A percentile compares a stretch with the other conserved stretches of the same genome.
These are phyloP conservation scores for Nemophila menziesii DNA, from an alignment of 257 asterid genomes.

Conservation along the genomic window DNA sequence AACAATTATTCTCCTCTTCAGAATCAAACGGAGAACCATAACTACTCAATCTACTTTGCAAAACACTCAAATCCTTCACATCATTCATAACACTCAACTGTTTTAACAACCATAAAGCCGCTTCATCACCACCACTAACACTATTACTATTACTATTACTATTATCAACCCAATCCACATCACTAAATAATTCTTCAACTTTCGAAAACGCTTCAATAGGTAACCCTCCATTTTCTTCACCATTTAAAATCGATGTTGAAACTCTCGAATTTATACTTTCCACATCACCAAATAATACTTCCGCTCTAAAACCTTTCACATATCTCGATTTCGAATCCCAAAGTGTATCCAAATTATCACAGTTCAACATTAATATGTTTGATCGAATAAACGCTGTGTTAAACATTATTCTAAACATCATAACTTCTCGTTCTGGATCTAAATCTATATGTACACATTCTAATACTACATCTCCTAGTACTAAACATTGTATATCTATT, in stretches of 20 bases:
- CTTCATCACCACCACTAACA: slow-evolving; percentile 73
- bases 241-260: slow-evolving; percentile 60
- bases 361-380: slow-evolving; percentile 83
- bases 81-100: slow-evolving; percentile 74
- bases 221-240: slow-evolving; percentile 83
- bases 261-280: slow-evolving; percentile 60
- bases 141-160: too few relatives aligned
- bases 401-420: slow-evolving; percentile 95
- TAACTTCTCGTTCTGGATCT: slow-evolving; percentile 95
- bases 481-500: slow-evolving; percentile 93
- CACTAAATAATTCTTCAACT: slow-evolving; percentile 87
- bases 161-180: slow-evolving; percentile 86
- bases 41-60: slow-evolving; percentile 60
- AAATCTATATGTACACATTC: slow-evolving; percentile 88
- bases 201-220: slow-evolving; percentile 91
- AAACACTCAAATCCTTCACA: slow-evolving; percentile 60
- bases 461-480: slow-evolving; percentile 95
- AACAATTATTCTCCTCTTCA: slow-evolving; percentile 88
- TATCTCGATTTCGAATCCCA: slow-evolving; percentile 90
- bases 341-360: slow-evolving; percentile 78
- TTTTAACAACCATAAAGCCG: slow-evolving; percentile 87
- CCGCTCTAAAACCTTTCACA: slow-evolving; percentile 93
- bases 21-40: slow-evolving; percentile 85
- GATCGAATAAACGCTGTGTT: slow-evolving; percentile 97
- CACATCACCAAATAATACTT: slow-evolving; percentile 95